Evolutionary conservation across 306 rosid genomes (phyloP), one percentile per base, ranked within the genome.

Genomic region (Elaeagnus macrophylla): DNA sequence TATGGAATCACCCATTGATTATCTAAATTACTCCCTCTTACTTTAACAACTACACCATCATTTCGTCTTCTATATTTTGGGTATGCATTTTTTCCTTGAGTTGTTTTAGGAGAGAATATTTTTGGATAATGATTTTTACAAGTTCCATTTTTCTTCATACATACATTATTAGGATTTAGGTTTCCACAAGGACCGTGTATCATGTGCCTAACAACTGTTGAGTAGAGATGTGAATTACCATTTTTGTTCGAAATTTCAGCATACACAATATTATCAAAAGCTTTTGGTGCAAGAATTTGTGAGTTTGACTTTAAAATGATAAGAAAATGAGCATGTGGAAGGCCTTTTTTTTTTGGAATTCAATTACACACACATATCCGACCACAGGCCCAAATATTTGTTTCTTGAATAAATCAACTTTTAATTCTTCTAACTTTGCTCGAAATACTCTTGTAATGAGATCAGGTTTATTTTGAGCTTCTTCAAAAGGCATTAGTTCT

Each of bases 1-100:
- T 63, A 15, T 20, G 67, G 53, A 6, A 52, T 46, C 20, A 62
- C 59, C 37, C 59, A 52, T 12, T 7, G 20, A 12, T 51, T 62
- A 18, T 62, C 57, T 14, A 52, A 52, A 12, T 40, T 8, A 2
- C 9, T 6, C 0, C 40, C 49, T 25, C 8, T 12, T 0, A 39
- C 51, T 2, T 7, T 40, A 10, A 51, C 14, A 0, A 8, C 41
- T 38, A 6, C 6, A 6, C 56, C 48, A 50, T 49, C 47, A 5
- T 50, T 10, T 0, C 12, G 2, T 0, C 37, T 10, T 41, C 35
- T 51, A 41, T 62, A 62, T 18, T 39, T 51, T 1, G 59, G 58
- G 36, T 39, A 51, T 7, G 50, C 51, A 51, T 62, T 36, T 20
- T 62, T 45, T 7, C 51, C 49, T 0, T 9, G 2, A 5, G 7